Evolutionary conservation across 2,329 filamentous ascomycete genomes (phyloP).

Genomic region (Scedosporium aurantiacum): DNA sequence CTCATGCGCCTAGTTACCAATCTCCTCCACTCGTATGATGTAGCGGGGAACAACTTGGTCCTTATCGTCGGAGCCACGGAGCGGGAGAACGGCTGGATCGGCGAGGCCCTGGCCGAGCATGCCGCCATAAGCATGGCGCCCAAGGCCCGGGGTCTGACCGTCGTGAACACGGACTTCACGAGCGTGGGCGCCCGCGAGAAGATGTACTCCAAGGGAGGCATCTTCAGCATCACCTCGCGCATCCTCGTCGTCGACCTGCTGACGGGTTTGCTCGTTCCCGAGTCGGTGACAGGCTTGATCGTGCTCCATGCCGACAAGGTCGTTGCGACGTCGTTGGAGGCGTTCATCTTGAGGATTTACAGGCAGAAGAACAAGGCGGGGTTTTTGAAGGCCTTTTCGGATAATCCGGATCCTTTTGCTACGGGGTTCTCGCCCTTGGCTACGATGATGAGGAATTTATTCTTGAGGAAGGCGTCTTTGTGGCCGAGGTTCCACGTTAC

Average conservation of each 20-base stretch:
- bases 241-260: conserved; percentile 91
- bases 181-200: conserved; percentile 80
- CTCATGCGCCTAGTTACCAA: conserved; percentile 91
- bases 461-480: conserved; percentile 75
- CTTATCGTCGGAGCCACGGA: conserved; percentile 83
- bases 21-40: conserved; percentile 91
- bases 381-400: conserved; percentile 92
- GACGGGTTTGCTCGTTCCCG: conserved; percentile 69
- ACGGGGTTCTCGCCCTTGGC: conserved; percentile 79
- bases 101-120: conserved; percentile 90
- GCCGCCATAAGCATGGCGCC: conserved; percentile 78
- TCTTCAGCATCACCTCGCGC: conserved; percentile 91
- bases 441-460: conserved; percentile 86
- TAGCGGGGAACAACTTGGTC: conserved; percentile 85
- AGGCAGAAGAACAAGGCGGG: conserved; percentile 88
- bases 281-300: conserved; percentile 76
- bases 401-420: conserved; percentile 83
- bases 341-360: conserved; percentile 89
- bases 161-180: conserved; percentile 91
- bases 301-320: conserved; percentile 83
- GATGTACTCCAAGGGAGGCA: conserved; percentile 79
- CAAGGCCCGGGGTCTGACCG: conserved; percentile 71
- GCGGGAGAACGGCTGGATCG: conserved; percentile 92
- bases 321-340: conserved; percentile 77
- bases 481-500: conserved; percentile 92